Base-by-base conservation (phyloP, 2,329 filamentous ascomycete species). In the Zymoseptoria passerinii region DNA sequence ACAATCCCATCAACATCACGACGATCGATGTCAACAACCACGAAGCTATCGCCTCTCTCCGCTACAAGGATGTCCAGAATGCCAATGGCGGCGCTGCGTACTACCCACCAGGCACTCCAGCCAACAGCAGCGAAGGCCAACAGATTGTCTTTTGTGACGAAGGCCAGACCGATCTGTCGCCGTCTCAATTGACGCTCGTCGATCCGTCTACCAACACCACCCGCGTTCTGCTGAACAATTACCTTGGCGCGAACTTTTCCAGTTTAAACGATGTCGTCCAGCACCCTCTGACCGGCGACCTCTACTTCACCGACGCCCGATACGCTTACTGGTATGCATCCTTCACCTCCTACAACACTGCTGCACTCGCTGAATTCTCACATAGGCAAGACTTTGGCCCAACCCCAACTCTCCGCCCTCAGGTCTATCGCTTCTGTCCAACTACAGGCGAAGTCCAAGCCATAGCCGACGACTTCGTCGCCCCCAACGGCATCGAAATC, bases 251-350 rank as follows among this genome's bases (percentile, higher is more conserved):
- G 77, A 73, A 83, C 58, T 85, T 85, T 70, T 83, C 78, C 66
- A 83, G 81, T 0, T 68, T 84, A 8, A 85, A 85, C 63, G 83
- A 86, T 56, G 74, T 81, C 0, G 74, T 75, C 1, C 71, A 83
- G 57, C 77, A 84, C 60, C 79, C 81, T 2, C 66, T 68, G 3
- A 84, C 79, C 54, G 76, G 77, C 10, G 78, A 83, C 44, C 70
- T 86, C 4, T 86, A 84, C 73, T 85, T 86, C 64, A 86, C 83
- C 0, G 83, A 86, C 58, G 79, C 81, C 0, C 73, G 78, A 5
- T 86, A 85, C 61, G 83, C 81, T 1, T 80, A 75, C 59, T 73
- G 79, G 48, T 82, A 84, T 60, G 72, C 79, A 29, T 61, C 50
- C n/a, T 44, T 44, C 35, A 6, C 4, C n/a, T 23, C 48, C 3